These are phyloP conservation scores for Fomitopsis palustris DNA, from an alignment of 1,284 basidiomycete genomes.

Conservation along the genomic window DNA sequence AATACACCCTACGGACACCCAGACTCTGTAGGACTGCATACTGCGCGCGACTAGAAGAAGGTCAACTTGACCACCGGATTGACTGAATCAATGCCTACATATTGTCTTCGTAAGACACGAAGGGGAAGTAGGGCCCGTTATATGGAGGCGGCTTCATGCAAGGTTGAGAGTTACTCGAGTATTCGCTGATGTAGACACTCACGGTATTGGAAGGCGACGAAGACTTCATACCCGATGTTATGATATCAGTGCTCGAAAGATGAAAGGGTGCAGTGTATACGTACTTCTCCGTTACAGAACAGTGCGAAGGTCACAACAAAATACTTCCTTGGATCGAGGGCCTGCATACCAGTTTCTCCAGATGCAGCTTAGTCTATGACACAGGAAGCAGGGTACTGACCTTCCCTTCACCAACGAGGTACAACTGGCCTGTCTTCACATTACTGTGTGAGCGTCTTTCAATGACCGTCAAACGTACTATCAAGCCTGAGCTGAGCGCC, in stretches of 20 bases:
- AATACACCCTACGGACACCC: constrained; percentile 23
- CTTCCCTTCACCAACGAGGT: constrained; percentile 17
- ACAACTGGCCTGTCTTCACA: constrained; percentile 11
- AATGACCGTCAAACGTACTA: constrained; percentile 22
- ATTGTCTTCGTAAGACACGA: constrained; percentile 30
- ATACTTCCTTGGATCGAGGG: constrained; percentile 25
- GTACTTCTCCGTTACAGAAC: constrained; percentile 29
- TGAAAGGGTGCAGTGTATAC: not conserved
- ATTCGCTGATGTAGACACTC: not conserved
- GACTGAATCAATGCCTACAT: constrained; percentile 9
- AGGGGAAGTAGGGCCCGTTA: constrained; percentile 31
- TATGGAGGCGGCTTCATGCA: constrained; percentile 25
- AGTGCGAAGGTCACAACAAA: constrained; percentile 28
- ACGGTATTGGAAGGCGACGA: constrained; percentile 23
- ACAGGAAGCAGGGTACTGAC: not conserved
- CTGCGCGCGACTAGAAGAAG: constrained; percentile 20
- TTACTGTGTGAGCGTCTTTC: not conserved
- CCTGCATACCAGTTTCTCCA: constrained; percentile 7
- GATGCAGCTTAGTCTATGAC: not conserved
- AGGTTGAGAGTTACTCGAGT: not conserved
- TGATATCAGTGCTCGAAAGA: not conserved
- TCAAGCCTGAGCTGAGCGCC: constrained; percentile 32
- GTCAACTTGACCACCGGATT: not conserved
- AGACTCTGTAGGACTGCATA: constrained; percentile 27
- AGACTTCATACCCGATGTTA: constrained; percentile 16